A percentile compares a stretch with the other conserved stretches of the same genome.
phyloP scores from a whole-genome alignment of 2,329 filamentous ascomycete species.

The Fusarium equiseti region DNA sequence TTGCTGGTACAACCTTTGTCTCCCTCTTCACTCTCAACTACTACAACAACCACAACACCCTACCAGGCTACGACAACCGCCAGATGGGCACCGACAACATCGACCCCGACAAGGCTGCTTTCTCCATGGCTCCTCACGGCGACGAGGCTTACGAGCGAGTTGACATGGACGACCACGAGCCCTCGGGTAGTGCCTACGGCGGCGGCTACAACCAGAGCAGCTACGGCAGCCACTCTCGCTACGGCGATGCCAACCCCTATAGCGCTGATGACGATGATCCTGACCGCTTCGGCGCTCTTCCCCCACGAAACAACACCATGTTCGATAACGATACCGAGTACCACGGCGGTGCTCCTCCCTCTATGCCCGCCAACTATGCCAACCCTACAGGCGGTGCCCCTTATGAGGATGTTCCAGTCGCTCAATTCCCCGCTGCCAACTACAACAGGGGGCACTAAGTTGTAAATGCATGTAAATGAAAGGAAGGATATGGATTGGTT shows the following conservation, averaged over 20 bases:
- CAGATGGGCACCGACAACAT: constrained; percentile 64
- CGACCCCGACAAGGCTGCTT: constrained; percentile 76
- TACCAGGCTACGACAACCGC: constrained; percentile 71
- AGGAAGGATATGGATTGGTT: constrained; percentile 42
- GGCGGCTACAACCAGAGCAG: constrained; percentile 52
- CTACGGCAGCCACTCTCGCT: constrained; percentile 49
- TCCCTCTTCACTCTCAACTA: constrained; percentile 72
- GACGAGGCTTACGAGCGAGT: constrained; percentile 75
- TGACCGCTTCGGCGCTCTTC: constrained; percentile 55
- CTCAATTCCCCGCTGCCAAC: constrained; percentile 67
- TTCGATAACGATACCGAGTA: constrained; percentile 67
- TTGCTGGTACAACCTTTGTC: constrained; percentile 64
- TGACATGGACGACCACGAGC: constrained; percentile 66
- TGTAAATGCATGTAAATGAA: constrained; percentile 34
- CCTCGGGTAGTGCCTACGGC: constrained; percentile 36
- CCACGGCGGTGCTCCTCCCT: constrained; percentile 45
- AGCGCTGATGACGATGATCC: constrained; percentile 56
- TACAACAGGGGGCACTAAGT: constrained; percentile 65
- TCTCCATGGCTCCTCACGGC: constrained; percentile 75
- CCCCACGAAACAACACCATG: constrained; percentile 55
- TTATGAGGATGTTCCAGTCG: constrained; percentile 55
- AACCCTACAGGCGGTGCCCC: constrained; percentile 42
- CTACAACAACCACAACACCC: constrained; percentile 70
- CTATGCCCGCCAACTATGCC: constrained; percentile 44
- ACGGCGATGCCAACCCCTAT: constrained; percentile 55